Evolutionary conservation across 1,284 basidiomycete species (phyloP).

Genomic region (Sporisorium iseilematis-ciliati): DNA sequence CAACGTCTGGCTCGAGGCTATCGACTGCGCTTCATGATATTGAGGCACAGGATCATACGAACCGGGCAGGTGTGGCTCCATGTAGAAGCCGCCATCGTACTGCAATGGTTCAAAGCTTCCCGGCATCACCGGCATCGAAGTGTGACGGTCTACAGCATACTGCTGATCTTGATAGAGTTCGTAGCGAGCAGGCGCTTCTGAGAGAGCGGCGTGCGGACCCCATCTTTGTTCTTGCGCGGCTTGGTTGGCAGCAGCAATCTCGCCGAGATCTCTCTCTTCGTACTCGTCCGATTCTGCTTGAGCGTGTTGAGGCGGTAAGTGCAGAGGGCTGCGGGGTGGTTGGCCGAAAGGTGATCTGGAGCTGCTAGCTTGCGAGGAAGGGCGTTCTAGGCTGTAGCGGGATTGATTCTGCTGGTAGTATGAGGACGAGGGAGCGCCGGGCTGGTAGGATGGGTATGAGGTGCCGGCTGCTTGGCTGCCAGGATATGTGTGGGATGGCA

Average conservation of each 20-base stretch:
- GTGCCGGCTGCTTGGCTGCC: slow-evolving; percentile 10
- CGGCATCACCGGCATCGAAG: slow-evolving; percentile 29
- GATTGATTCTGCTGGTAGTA: slow-evolving; percentile 10
- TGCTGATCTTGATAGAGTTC: slow-evolving; percentile 28
- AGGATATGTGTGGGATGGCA: slow-evolving; percentile 16
- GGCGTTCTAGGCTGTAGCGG: slow-evolving; percentile 24
- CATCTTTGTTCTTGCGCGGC: slow-evolving; percentile 44
- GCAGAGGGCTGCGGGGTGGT: slow-evolving; percentile 31
- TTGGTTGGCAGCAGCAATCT: slow-evolving; percentile 46
- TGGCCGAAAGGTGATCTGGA: slow-evolving; percentile 18
- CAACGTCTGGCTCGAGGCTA: slow-evolving; percentile 31
- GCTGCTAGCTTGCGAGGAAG: slow-evolving; percentile 28
- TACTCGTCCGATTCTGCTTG: slow-evolving; percentile 48
- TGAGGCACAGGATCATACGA: slow-evolving; percentile 22
- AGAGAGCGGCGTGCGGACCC: slow-evolving; percentile 41
- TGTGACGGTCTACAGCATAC: slow-evolving; percentile 2
- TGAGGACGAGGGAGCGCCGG: slow-evolving; percentile 33
- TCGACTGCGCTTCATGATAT: slow-evolving; percentile 17
- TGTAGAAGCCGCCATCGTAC: slow-evolving; percentile 45
- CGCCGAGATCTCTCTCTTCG: slow-evolving; percentile 49
- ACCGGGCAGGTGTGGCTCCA: slow-evolving; percentile 23
- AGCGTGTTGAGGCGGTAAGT: slow-evolving; percentile 13
- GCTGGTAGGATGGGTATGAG: slow-evolving; percentile 40
- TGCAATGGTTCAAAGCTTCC: slow-evolving; percentile 14
- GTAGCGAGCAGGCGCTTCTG: slow-evolving; percentile 34